phyloP scores from a whole-genome alignment of 1,284 basidiomycete genomes.

The Tilletia indica region DNA sequence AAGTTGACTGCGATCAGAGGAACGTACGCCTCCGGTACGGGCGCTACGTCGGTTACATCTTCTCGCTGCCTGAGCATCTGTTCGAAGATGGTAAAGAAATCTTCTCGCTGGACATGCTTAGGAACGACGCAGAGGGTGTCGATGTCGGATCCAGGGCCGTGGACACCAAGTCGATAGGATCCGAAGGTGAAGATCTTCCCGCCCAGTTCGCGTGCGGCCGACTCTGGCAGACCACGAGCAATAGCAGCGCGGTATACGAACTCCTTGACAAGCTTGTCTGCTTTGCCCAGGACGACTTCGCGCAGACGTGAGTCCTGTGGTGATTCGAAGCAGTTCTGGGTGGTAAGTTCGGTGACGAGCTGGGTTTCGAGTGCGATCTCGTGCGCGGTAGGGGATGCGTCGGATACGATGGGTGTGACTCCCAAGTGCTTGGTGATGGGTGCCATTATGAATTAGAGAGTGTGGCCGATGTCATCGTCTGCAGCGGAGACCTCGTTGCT shows the following conservation, averaged over 20 bases:
- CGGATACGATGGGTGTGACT: slow-evolving; percentile 82
- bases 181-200: slow-evolving; percentile 99
- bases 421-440: slow-evolving; percentile 46
- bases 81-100: slow-evolving; percentile 92
- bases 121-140: slow-evolving; percentile 98
- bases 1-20: slow-evolving; percentile 92
- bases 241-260: slow-evolving; percentile 86
- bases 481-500: not conserved
- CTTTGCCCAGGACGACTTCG: slow-evolving; percentile 86
- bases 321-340: slow-evolving; percentile 83
- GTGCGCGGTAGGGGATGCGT: slow-evolving; percentile 48
- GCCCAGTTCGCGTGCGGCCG: slow-evolving; percentile 79
- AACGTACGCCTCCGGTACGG: slow-evolving; percentile 92
- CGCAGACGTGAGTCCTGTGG: slow-evolving; percentile 84
- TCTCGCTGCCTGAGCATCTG: slow-evolving; percentile 81
- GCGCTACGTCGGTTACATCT: slow-evolving; percentile 83
- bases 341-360: slow-evolving; percentile 81
- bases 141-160: slow-evolving; percentile 93
- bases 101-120: slow-evolving; percentile 88
- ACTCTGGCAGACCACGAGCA: slow-evolving; percentile 77
- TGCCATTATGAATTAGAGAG: not conserved
- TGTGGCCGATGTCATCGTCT: not conserved
- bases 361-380: slow-evolving; percentile 68
- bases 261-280: slow-evolving; percentile 85
- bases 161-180: slow-evolving; percentile 78